Evolutionary conservation across 192 early-diverging fungal species (phyloP).

Genomic region (Entomortierella chlamydospora): DNA sequence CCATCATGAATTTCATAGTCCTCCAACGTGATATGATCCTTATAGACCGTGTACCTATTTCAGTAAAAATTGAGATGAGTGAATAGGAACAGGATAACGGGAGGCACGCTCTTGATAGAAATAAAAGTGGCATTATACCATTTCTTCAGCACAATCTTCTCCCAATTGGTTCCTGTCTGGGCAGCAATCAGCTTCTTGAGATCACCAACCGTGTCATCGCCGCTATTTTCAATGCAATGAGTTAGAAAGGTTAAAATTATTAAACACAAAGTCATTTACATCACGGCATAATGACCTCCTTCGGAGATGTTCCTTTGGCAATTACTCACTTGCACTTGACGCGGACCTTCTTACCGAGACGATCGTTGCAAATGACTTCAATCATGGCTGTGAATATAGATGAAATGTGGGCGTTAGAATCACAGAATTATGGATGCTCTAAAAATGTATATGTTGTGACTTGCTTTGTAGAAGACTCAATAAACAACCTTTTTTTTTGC

Average conservation of each 20-base stretch:
- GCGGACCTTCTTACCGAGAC: conserved; percentile 90
- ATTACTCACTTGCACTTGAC: conserved; percentile 88
- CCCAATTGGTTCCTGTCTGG: conserved; percentile 88
- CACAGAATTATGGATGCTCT: too few species aligned
- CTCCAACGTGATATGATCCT: conserved; percentile 90
- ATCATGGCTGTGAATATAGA: too few species aligned
- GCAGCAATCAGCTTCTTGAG: conserved; percentile 90
- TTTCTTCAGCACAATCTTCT: conserved; percentile 92
- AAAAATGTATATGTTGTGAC: too few species aligned
- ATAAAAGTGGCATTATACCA: conserved; percentile 59
- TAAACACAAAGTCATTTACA: too few species aligned
- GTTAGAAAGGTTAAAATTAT: not conserved
- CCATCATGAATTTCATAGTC: conserved; percentile 94
- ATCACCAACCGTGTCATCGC: conserved; percentile 85
- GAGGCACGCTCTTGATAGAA: too few species aligned
- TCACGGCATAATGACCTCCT: too few species aligned
- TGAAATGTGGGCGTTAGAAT: too few species aligned
- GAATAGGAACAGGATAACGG: too few species aligned
- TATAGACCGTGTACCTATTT: conserved; percentile 76
- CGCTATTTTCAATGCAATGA: conserved; percentile 51
- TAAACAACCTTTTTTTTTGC: too few species aligned
- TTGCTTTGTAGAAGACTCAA: too few species aligned
- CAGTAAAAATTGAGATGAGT: not conserved
- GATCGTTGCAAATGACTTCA: conserved; percentile 86
- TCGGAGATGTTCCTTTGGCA: too few species aligned